Conservation (phyloP, 108 stramenopile species). For the Fragilaria crotonensis region DNA sequence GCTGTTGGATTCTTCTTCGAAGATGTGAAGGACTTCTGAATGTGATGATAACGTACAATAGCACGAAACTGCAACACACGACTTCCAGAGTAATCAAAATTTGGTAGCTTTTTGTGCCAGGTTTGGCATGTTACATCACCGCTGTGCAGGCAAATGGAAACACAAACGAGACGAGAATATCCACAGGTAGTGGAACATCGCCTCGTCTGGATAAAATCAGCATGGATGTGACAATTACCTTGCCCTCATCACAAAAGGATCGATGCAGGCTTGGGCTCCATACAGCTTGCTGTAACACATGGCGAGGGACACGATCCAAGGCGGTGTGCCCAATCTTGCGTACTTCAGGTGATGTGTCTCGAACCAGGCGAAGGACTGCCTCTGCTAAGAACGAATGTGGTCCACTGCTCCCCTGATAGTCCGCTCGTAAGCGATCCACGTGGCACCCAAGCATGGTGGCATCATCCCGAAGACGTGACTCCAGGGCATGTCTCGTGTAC, state of each 20-base stretch:
- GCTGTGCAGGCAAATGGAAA: background rate
- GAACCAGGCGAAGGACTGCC: background rate
- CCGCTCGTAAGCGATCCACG: background rate
- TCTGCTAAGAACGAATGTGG: background rate
- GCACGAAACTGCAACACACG: too few species aligned
- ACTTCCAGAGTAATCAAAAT: too few species aligned
- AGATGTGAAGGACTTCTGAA: slow-evolving; percentile 28
- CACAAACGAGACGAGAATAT: background rate
- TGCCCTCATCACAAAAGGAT: background rate
- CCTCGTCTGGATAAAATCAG: background rate
- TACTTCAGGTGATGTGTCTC: background rate
- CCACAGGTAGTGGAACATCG: background rate
- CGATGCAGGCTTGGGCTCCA: background rate
- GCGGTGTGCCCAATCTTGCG: background rate
- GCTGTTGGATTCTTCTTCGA: slow-evolving; percentile 85
- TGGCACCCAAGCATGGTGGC: background rate
- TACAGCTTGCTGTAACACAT: background rate
- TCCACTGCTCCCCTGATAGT: too few species aligned
- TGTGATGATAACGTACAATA: background rate
- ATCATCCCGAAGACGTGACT: background rate
- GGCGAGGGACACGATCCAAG: background rate
- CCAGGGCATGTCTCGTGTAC: background rate
- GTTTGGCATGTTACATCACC: too few species aligned
- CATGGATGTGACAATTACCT: background rate
- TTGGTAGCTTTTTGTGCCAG: too few species aligned